phyloP scores from a whole-genome alignment of 2,329 filamentous ascomycete species.

The Nigrospora oryzae region DNA sequence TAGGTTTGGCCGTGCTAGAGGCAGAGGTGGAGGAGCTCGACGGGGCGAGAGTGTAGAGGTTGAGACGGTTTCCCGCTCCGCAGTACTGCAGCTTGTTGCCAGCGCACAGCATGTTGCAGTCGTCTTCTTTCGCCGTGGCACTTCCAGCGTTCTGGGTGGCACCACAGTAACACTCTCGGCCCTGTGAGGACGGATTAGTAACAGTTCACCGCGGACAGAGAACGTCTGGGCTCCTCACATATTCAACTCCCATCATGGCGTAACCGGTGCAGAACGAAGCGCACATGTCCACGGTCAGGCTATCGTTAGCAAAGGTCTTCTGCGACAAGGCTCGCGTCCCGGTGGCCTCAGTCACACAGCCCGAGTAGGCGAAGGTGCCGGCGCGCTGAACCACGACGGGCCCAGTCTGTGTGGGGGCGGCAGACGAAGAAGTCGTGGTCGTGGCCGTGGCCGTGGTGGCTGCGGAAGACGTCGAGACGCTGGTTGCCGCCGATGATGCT shows the following conservation, averaged over 20 bases:
- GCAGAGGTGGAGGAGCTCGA: conserved; percentile 5
- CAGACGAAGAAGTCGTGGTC: neutral
- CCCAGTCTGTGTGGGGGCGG: conserved; percentile 5
- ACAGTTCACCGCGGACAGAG: too few relatives aligned
- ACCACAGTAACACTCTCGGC: conserved; percentile 23
- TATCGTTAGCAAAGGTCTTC: conserved; percentile 7
- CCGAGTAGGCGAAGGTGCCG: conserved; percentile 3
- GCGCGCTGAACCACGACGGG: conserved; percentile 6
- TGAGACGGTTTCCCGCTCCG: conserved; percentile 12
- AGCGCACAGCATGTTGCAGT: conserved; percentile 13
- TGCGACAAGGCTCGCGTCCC: conserved; percentile 1
- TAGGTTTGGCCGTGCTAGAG: conserved; percentile 3
- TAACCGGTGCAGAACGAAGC: conserved; percentile 15
- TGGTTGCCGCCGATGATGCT: neutral
- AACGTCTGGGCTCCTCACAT: conserved; percentile 8
- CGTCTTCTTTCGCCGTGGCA: conserved; percentile 4
- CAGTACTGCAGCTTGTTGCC: conserved; percentile 13
- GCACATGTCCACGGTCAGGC: conserved; percentile 28
- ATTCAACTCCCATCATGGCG: conserved; percentile 28
- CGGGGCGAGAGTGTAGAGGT: conserved; percentile 8
- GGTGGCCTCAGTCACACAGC: conserved; percentile 4
- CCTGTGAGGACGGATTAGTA: neutral
- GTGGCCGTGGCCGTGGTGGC: neutral
- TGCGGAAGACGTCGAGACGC: neutral
- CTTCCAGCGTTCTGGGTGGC: conserved; percentile 5